These are phyloP conservation scores for Malus fusca DNA, from an alignment of 306 rosid species.

Conservation along the genomic window DNA sequence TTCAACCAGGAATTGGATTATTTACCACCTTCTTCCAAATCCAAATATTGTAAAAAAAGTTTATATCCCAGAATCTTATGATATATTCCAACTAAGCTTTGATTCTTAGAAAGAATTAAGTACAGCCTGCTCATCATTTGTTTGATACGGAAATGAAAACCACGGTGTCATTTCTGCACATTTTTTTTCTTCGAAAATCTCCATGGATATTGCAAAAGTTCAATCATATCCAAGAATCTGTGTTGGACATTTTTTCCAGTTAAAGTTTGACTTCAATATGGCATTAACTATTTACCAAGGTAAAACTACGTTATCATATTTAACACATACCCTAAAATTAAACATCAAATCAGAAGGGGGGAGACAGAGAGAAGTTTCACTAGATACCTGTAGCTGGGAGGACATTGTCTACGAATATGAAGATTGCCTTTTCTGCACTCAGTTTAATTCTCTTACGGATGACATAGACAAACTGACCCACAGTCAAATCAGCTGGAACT, in stretches of 20 bases:
- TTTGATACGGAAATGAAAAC: neutral
- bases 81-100: no score
- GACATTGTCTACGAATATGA: constrained; percentile 38
- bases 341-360: neutral
- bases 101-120: no score
- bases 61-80: no score
- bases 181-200: neutral
- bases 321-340: neutral
- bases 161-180: neutral
- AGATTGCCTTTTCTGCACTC: constrained; percentile 47
- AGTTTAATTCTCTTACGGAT: constrained; percentile 45
- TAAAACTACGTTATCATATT: neutral
- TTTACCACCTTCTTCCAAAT: no score
- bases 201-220: neutral
- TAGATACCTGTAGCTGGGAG: constrained; percentile 42
- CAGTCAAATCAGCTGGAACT: constrained; percentile 44
- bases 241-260: neutral
- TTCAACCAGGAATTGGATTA: neutral
- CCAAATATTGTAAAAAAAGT: no score
- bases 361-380: neutral
- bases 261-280: neutral
- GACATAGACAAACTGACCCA: constrained; percentile 44
- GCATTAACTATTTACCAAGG: neutral
- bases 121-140: neutral
- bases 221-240: neutral